A percentile compares a stretch with the other conserved stretches of the same genome.
Conservation (phyloP, 306 rosid genomes). For the Fragaria vesca region DNA sequence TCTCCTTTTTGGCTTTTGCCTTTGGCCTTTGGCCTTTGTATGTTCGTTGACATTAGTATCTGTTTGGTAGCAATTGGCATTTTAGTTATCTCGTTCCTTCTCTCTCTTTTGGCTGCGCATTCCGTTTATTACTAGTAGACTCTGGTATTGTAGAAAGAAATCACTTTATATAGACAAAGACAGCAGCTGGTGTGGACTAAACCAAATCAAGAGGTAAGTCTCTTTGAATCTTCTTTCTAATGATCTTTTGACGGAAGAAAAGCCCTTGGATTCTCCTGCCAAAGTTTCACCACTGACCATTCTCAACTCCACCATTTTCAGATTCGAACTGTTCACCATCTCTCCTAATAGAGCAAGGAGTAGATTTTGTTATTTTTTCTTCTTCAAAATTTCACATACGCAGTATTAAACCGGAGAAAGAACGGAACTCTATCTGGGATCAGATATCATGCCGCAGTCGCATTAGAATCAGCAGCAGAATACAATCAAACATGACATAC, state of each 20-base stretch:
- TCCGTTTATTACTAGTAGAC: background rate
- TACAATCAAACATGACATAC: background rate
- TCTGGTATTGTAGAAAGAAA: background rate
- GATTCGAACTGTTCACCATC: background rate
- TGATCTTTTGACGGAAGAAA: conserved; percentile 2
- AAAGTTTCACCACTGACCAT: background rate
- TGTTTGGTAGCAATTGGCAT: background rate
- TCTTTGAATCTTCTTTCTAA: conserved; percentile 4
- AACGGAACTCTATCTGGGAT: background rate
- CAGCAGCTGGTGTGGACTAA: conserved; percentile 19
- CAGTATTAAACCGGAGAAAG: background rate
- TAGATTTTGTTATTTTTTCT: background rate
- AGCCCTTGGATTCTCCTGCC: background rate
- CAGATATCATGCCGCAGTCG: background rate
- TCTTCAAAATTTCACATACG: background rate
- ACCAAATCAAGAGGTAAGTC: conserved; percentile 4
- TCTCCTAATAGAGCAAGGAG: background rate
- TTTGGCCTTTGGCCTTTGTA: background rate
- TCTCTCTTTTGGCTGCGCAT: background rate
- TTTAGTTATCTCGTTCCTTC: background rate
- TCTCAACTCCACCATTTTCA: background rate
- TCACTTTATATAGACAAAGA: background rate
- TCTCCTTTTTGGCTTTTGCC: background rate
- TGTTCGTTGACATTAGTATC: background rate
- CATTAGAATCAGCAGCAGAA: background rate